Conservation (phyloP, 805 yeast species). For the Candida awuae region DNA sequence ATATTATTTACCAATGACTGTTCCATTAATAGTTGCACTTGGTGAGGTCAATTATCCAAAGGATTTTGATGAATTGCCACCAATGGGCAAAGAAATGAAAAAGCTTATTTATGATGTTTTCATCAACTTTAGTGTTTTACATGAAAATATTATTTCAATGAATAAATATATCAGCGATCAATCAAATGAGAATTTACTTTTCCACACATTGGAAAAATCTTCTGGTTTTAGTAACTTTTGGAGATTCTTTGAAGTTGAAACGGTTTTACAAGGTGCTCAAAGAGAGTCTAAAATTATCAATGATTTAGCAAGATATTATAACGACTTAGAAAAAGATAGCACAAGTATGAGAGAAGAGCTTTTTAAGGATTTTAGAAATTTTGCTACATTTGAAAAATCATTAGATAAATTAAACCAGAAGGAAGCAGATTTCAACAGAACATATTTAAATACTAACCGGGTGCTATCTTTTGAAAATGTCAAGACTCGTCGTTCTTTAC, state of each 20-base stretch:
- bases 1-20: conserved; percentile 15
- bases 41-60: conserved; percentile 20
- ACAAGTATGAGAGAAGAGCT: conserved; percentile 5
- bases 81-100: conserved; percentile 21
- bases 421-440: background rate
- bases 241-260: conserved; percentile 25
- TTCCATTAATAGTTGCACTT: conserved; percentile 21
- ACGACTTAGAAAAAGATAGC: background rate
- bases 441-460: conserved; percentile 3
- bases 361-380: conserved; percentile 7
- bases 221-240: conserved; percentile 22
- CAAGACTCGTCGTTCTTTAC: conserved; percentile 14
- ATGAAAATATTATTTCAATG: conserved; percentile 16
- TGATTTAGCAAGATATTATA: background rate
- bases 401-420: conserved; percentile 6
- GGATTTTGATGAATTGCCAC: conserved; percentile 9
- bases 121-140: conserved; percentile 23
- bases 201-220: conserved; percentile 20
- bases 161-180: conserved; percentile 23
- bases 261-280: conserved; percentile 14
- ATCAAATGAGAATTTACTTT: conserved; percentile 8
- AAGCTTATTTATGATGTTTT: conserved; percentile 25
- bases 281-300: conserved; percentile 1
- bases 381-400: conserved; percentile 9
- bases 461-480: conserved; percentile 19